A percentile compares a stretch with the other conserved stretches of the same genome.
Conservation (phyloP, 2,329 filamentous ascomycete species). For the Corynespora cassiicola region DNA sequence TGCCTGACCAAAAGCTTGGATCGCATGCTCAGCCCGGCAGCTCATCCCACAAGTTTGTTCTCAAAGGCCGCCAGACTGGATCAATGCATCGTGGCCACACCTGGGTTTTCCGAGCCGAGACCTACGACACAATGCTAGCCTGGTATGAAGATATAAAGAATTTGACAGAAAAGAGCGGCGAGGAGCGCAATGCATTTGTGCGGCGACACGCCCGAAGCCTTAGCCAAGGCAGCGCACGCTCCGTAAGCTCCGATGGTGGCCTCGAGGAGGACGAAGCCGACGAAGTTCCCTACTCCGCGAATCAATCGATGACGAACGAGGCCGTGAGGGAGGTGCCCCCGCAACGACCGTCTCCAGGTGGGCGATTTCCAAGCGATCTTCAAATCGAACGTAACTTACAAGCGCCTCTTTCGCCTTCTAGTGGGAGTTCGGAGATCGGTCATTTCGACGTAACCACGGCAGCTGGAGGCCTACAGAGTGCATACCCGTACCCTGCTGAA, state of each 20-base stretch:
- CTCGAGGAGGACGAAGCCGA: constrained; percentile 66
- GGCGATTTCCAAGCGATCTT: constrained; percentile 94
- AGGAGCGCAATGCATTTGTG: constrained; percentile 88
- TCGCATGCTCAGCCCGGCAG: constrained; percentile 84
- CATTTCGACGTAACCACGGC: constrained; percentile 67
- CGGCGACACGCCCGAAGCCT: constrained; percentile 79
- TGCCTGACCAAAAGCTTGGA: constrained; percentile 93
- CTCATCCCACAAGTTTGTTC: constrained; percentile 94
- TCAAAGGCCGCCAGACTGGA: constrained; percentile 94
- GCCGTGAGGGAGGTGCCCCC: constrained; percentile 50
- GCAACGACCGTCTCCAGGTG: constrained; percentile 85
- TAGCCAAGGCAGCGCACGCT: constrained; percentile 66
- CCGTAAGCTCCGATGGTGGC: constrained; percentile 53
- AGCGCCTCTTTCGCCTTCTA: constrained; percentile 79
- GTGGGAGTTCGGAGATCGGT: constrained; percentile 74
- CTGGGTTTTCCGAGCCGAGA: constrained; percentile 72
- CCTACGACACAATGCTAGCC: constrained; percentile 92
- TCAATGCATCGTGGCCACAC: constrained; percentile 82
- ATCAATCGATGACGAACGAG: constrained; percentile 52
- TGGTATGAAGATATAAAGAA: constrained; percentile 95
- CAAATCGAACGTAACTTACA: constrained; percentile 86
- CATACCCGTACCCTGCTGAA: constrained; percentile 28
- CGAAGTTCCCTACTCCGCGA: constrained; percentile 68
- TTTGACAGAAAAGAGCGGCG: constrained; percentile 85
- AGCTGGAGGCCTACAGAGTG: constrained; percentile 60